Evolutionary conservation across 805 yeast species (phyloP).

Genomic region (Yarrowia porcina): DNA sequence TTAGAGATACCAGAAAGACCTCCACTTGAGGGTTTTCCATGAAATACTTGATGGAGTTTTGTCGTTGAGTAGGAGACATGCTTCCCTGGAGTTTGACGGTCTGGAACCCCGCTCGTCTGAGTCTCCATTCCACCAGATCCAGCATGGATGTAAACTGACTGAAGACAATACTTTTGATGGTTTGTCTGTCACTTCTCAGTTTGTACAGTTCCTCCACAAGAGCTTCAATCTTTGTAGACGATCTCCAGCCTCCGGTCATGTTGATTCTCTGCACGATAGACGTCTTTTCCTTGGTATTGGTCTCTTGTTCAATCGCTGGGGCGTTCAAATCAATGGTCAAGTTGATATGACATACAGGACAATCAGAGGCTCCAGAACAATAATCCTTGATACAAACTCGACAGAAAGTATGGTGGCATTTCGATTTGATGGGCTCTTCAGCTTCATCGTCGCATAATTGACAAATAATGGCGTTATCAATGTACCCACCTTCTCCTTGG

Average conservation of each 20-base stretch:
- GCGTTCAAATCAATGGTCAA: conserved; percentile 85
- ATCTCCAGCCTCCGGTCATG: conserved; percentile 81
- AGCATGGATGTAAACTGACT: conserved; percentile 97
- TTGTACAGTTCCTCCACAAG: conserved; percentile 88
- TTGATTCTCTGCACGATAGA: conserved; percentile 84
- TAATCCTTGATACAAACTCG: conserved; percentile 90
- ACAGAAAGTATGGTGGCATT: conserved; percentile 92
- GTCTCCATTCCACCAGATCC: conserved; percentile 93
- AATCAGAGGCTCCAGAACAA: conserved; percentile 69
- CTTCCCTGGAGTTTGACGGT: conserved; percentile 94
- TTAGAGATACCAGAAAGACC: conserved; percentile 87
- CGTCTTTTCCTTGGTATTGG: conserved; percentile 49
- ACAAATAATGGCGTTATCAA: conserved; percentile 64
- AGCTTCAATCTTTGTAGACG: conserved; percentile 96
- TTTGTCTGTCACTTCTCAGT: conserved; percentile 77
- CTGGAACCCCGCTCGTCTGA: conserved; percentile 89
- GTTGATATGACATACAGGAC: conserved; percentile 96
- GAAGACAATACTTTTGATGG: conserved; percentile 93
- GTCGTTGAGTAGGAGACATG: conserved; percentile 95
- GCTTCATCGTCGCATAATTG: conserved; percentile 97
- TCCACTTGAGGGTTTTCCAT: conserved; percentile 92
- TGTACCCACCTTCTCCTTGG: conserved; percentile 40
- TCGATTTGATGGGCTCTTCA: conserved; percentile 92
- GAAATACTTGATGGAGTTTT: conserved; percentile 82
- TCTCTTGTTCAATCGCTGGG: conserved; percentile 67